Base-by-base conservation (phyloP, 495 filamentous ascomycete genomes). In the Niebla homalea region DNA sequence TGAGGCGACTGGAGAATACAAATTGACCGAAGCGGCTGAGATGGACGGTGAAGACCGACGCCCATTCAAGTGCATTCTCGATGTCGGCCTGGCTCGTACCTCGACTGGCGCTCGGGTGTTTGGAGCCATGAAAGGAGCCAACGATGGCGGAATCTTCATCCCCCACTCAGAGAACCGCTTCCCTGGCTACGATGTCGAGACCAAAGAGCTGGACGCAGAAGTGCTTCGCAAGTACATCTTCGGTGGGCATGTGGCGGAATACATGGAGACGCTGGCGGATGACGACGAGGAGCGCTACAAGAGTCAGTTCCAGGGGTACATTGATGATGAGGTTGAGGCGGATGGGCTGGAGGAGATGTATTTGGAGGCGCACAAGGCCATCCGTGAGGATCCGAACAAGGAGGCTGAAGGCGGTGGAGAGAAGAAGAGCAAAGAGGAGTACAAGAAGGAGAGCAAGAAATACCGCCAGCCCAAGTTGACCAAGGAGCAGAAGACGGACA, bases 211-310 rank as follows among this genome's bases (percentile, higher is more conserved):
- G 61, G 92, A 99, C 59, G 81, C 89, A 60, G 92, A 99, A 67
- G 84, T 79, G 54, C 83, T 99, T 64, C 85, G 89, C 78, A 94
- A 90, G 78, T 97, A 99, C 83, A 99, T 99, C 79, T 85, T 88
- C 66, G 93, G 80, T 66, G 89, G 92, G 46, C 92, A 99, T 79
- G 84, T 99, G 57, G 87, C 89, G 54, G 92, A 99, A 80, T 99
- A 97, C 79, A 99, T 99, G 92, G 92, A 99, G 84, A 90, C 81
- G 39, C 85, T 99, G 58, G 93, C 93, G 67, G 92, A 99, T 67
- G 92, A 99, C 68, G 92, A 99, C 68, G 92, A 99, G 84, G 92
- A 99, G 79, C 89, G 92, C 68, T 99, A 87, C 83, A 90, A 89
- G 79, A 80, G 79, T 60, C 92, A 97, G 77, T 98, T 99, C 84